Evolutionary conservation across 148 eudicot species (phyloP).

Genomic region (Nepenthes gracilis): DNA sequence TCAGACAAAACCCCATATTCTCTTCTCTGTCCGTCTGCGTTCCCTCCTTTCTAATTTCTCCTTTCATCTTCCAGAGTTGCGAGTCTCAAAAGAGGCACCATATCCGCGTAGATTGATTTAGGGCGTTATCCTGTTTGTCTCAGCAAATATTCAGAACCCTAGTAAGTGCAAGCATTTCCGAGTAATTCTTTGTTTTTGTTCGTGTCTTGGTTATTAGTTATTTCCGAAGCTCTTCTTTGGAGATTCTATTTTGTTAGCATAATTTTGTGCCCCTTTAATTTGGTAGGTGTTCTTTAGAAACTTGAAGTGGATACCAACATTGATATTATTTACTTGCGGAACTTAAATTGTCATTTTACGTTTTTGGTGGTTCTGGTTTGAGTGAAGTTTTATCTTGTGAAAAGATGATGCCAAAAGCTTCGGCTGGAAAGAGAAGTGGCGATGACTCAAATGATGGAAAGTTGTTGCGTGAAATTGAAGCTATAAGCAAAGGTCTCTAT

Average conservation of each 20-base stretch:
- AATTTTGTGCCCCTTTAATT: no score
- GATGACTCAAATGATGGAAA: conserved; percentile 37
- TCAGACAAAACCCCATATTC: background rate
- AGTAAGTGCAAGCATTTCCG: background rate
- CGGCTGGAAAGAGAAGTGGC: conserved; percentile 32
- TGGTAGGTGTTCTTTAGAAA: background rate
- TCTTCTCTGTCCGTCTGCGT: background rate
- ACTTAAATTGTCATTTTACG: background rate
- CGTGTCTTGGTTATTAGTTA: no score
- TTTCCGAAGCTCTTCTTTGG: no score
- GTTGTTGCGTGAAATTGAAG: conserved; percentile 58
- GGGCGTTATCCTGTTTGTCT: background rate
- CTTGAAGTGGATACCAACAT: background rate
- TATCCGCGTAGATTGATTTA: background rate
- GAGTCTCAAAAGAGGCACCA: background rate
- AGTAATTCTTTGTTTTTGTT: no score
- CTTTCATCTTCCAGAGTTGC: background rate
- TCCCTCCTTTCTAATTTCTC: background rate
- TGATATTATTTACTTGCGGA: background rate
- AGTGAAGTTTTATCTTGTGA: conserved; percentile 5
- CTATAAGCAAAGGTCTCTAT: conserved; percentile 55
- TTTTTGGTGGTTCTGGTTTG: conserved; percentile 6
- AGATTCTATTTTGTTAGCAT: no score
- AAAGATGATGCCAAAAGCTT: conserved; percentile 38
- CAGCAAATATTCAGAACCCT: background rate